Base-by-base conservation (phyloP, 306 rosid genomes). In the Rosa persica region DNA sequence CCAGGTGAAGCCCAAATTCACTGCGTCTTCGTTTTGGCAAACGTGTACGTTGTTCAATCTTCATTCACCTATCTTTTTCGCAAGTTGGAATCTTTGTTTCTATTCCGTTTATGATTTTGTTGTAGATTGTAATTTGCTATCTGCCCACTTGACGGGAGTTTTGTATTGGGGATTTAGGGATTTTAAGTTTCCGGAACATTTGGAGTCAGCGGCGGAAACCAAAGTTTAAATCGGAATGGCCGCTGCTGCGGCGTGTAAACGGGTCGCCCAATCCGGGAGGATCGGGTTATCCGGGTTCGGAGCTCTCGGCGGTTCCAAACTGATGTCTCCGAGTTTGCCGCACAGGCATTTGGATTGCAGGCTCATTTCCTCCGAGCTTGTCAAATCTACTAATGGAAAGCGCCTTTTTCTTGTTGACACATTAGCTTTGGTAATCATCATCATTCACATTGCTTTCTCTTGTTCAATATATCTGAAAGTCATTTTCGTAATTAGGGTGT, bases 351-450 rank as follows among this genome's bases (percentile, higher is more conserved):
- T 54, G 80, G 88, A 83, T 70, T 85, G 76, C 48, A 85, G 89
- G 47, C 82, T 73, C 54, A 70, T 77, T 48, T 64, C 69, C n/a
- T 89, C 93, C 73, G 85, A 89, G 65, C 89, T 89, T 58, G 92
- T 79, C 52, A 88, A 90, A 81, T 55, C 97, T 13, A 92, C 82
- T 13, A 92, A 87, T 54, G 94, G 96, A 74, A 83, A 87, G 76
- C 91, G 89, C 12, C 43, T 88, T 68, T 92, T 92, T 81, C 97
- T 92, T 10, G 94, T 94, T 51, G 98, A 94, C 80, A 94, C 98
- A 10, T 90, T 94, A 77, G 97, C 96, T 51, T 89, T 94, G 69
- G 98, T 94, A 85, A 85, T 75, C 73, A 40, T 66, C 27, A 78
- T 40, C 36, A 2, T 22, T n/a, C 2, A 4, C 44, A 36, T 57